Base-by-base conservation (phyloP, 805 yeast genomes). In the Metschnikowia anglica region DNA sequence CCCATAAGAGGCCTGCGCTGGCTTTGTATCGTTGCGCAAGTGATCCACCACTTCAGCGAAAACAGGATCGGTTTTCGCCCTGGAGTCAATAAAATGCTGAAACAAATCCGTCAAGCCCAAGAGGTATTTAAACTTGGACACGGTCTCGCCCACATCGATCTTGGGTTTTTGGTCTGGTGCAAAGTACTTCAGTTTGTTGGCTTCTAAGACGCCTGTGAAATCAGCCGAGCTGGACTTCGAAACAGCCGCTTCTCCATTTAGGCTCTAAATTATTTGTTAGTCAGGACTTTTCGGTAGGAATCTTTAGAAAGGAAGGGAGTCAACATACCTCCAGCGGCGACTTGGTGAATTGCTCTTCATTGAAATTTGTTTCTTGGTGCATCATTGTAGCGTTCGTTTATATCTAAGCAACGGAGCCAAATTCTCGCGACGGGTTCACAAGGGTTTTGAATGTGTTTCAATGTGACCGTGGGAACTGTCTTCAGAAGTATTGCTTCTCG, bases 101-200 rank as follows among this genome's bases (percentile, higher is more conserved):
- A 85, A 85, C 38, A 85, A 64, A 13, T 76, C 77, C 4, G 89
- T 82, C 42, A 85, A 63, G 0, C 86, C 82, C 32, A 85, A 59
- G 27, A 85, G 65, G 60, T 85, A 81, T 51, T 77, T 77, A 66
- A 83, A 85, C 52, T 90, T 67, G 54, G 80, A 77, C 7, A 82
- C 78, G 0, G 88, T 83, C 30, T 76, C 81, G 38, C 74, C 74
- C 2, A 77, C 71, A 55, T 81, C 75, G 56, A 81, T 76, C 27
- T 61, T 61, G 32, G 56, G 65, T 38, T 65, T 65, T 15, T 60
- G 63, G 27, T 67, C 51, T 4, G 58, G 54, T 8, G 65, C 60
- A 46, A 70, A 70, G 50, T 70, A 70, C 5, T 25, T 25, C n/a
- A 11, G 28, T 10, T 25, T 25, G 12, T 25, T 25, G 5, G n/a